phyloP scores from a whole-genome alignment of 192 early-diverging fungal species.

The Backusella psychrophila region DNA sequence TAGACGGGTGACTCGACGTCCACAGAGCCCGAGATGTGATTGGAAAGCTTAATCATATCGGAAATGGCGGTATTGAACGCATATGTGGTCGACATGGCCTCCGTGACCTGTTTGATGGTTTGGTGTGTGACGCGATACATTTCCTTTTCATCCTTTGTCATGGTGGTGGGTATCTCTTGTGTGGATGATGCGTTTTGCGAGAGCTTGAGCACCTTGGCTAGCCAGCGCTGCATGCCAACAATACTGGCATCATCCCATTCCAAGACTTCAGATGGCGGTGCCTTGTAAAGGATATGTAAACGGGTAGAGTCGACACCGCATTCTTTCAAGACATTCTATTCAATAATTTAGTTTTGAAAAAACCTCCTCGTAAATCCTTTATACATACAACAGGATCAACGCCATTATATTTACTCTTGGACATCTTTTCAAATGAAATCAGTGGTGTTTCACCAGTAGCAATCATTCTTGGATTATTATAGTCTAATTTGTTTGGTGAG shows the following conservation, averaged over 20 bases:
- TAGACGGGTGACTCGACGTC: conserved; percentile 47
- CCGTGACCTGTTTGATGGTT: conserved; percentile 57
- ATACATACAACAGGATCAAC: conserved; percentile 70
- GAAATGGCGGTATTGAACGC: conserved; percentile 84
- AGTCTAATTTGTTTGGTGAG: conserved; percentile 14
- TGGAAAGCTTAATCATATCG: conserved; percentile 79
- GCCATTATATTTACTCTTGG: conserved; percentile 95
- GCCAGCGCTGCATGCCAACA: conserved; percentile 90
- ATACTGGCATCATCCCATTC: conserved; percentile 92
- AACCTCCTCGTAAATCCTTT: background rate
- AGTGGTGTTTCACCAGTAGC: conserved; percentile 56
- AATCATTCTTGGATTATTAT: conserved; percentile 52
- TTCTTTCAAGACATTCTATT: conserved; percentile 48
- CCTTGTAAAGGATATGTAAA: conserved; percentile 83
- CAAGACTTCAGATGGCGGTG: conserved; percentile 84
- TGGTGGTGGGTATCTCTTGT: background rate
- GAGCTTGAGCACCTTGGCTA: conserved; percentile 51
- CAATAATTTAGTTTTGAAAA: background rate
- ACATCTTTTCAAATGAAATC: conserved; percentile 91
- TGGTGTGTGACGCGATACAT: conserved; percentile 49
- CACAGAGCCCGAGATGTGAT: conserved; percentile 12
- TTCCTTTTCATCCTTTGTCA: conserved; percentile 51
- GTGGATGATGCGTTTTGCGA: background rate
- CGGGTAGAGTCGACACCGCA: conserved; percentile 86
- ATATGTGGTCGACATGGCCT: conserved; percentile 26